These are phyloP conservation scores for Rhizopogon vulgaris DNA, from an alignment of 768 basidiomycete genomes.

Conservation along the genomic window DNA sequence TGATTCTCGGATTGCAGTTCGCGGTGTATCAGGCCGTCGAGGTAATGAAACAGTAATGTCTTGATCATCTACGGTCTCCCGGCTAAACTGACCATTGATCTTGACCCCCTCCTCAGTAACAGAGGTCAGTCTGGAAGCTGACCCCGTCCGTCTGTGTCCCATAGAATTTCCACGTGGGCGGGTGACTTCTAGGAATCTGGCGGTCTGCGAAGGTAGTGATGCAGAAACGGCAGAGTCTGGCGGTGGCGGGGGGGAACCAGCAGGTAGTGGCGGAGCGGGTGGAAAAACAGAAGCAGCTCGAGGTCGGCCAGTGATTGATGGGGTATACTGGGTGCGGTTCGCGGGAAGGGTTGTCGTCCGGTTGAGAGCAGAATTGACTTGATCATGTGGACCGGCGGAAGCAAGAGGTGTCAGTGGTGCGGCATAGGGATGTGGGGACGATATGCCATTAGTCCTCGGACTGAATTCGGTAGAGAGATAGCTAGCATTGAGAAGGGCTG, in stretches of 20 bases:
- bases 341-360: constrained; percentile 32
- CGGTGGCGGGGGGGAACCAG: constrained; percentile 50
- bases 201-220: constrained; percentile 23
- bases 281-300: constrained; percentile 56
- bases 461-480: constrained; percentile 24
- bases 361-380: constrained; percentile 17
- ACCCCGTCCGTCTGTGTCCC: constrained; percentile 50
- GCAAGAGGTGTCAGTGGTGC: constrained; percentile 15
- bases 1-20: constrained; percentile 41
- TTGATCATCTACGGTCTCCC: constrained; percentile 16
- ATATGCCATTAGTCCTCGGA: constrained; percentile 1
- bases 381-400: constrained; percentile 4
- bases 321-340: constrained; percentile 21
- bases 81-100: constrained; percentile 27
- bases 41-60: constrained; percentile 26
- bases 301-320: constrained; percentile 32
- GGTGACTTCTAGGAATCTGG: constrained; percentile 29
- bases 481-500: constrained; percentile 35
- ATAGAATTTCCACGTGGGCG: constrained; percentile 44
- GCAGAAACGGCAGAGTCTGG: constrained; percentile 33
- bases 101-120: constrained; percentile 54
- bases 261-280: constrained; percentile 61
- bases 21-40: constrained; percentile 36
- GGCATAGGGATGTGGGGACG: constrained; percentile 47
- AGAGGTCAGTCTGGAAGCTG: constrained; percentile 49